A percentile compares a stretch with the other conserved stretches of the same genome.
phyloP scores from a whole-genome alignment of 495 filamentous ascomycete genomes.

The Penicillium ucsense region DNA sequence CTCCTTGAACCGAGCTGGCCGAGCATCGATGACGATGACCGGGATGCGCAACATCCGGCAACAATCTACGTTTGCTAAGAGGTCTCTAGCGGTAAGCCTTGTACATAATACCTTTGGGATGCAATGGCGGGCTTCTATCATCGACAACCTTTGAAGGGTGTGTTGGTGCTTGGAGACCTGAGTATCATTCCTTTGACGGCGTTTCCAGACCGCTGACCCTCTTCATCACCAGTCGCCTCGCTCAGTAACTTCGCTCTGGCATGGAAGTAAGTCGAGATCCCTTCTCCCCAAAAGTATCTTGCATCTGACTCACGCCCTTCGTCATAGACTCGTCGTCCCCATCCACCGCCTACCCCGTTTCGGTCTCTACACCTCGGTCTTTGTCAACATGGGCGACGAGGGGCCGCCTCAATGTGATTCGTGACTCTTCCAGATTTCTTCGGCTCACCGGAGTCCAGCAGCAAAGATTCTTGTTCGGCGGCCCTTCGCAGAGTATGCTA shows the following conservation, averaged over 20 bases:
- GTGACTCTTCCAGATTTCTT: slow-evolving; percentile 10
- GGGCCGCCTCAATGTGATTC: slow-evolving; percentile 17
- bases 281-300: neutral
- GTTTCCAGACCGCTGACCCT: slow-evolving; percentile 10
- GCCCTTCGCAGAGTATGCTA: slow-evolving; percentile 47
- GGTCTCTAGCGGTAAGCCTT: slow-evolving; percentile 13
- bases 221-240: slow-evolving; percentile 10
- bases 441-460: slow-evolving; percentile 24
- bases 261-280: slow-evolving; percentile 4
- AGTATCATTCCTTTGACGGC: slow-evolving; percentile 18
- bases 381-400: slow-evolving; percentile 27
- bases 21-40: slow-evolving; percentile 3
- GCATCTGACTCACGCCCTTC: neutral
- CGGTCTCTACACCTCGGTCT: slow-evolving; percentile 11
- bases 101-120: no score
- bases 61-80: slow-evolving; percentile 8
- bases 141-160: slow-evolving; percentile 1
- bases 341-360: no score
- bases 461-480: slow-evolving; percentile 45
- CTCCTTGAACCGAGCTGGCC: slow-evolving; percentile 25
- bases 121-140: neutral
- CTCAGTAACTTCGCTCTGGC: slow-evolving; percentile 12
- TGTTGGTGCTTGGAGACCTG: slow-evolving; percentile 22
- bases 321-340: no score
- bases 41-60: slow-evolving; percentile 13